Percentiles rank a stretch among this genome's conserved stretches.
Conservation (phyloP, 2,329 filamentous ascomycete species). For the Akanthomyces muscarius region DNA sequence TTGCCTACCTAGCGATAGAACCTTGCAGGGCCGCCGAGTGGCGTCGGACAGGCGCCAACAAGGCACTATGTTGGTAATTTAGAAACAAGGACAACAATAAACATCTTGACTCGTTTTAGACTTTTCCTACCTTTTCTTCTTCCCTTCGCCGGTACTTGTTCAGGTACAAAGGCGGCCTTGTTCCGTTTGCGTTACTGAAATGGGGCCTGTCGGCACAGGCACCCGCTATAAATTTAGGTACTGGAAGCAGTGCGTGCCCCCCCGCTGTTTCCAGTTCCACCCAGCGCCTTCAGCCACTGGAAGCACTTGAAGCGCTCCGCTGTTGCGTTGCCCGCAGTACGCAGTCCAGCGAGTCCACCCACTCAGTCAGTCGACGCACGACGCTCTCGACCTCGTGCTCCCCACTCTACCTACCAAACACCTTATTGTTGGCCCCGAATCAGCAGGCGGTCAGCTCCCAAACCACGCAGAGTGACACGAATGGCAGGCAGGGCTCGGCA, state of each 20-base stretch:
- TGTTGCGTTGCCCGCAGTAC: not conserved
- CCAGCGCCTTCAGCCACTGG: not conserved
- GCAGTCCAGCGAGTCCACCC: not conserved
- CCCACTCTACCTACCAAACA: not conserved
- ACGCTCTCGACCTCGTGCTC: not conserved
- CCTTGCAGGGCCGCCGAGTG: not conserved
- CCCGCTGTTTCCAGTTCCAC: not conserved
- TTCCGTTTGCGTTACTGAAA: not conserved
- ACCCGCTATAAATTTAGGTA: not conserved
- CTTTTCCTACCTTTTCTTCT: not conserved
- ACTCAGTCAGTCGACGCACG: not conserved
- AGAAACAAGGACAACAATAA: not conserved
- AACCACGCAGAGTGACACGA: too few species aligned
- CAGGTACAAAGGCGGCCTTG: not conserved
- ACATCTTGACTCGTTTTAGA: not conserved
- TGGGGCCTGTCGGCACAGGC: not conserved
- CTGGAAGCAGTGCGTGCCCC: not conserved
- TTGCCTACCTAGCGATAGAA: not conserved
- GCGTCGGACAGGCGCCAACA: not conserved
- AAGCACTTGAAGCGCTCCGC: not conserved
- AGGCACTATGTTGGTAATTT: too few species aligned
- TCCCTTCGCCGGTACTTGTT: not conserved
- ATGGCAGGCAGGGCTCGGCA: not conserved
- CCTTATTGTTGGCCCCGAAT: not conserved
- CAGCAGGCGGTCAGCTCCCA: slow-evolving; percentile 2